Conservation (phyloP, 23 red algal species). For the Gracilaria vermiculophylla region DNA sequence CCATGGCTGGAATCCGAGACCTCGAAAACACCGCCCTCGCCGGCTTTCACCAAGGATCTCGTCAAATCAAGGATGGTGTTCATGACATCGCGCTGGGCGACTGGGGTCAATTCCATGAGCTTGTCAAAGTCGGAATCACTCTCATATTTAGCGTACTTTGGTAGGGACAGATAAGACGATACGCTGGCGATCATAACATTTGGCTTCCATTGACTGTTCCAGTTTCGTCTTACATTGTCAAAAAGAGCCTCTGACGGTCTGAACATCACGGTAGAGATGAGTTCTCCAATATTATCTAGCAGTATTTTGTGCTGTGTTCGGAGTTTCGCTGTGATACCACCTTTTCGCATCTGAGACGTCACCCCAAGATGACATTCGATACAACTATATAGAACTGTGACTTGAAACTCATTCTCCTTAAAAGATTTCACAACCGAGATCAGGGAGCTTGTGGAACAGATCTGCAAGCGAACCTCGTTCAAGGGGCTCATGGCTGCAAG, state of each 20-base stretch:
- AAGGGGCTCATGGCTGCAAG: not conserved
- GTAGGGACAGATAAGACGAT: not conserved
- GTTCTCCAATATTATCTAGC: not conserved
- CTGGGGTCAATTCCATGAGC: not conserved
- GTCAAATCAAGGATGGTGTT: not conserved
- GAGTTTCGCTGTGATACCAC: not conserved
- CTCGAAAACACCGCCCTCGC: not conserved
- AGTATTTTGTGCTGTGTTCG: not conserved
- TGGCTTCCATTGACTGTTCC: not conserved
- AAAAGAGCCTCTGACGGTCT: not conserved
- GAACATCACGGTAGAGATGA: not conserved
- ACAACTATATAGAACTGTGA: not conserved
- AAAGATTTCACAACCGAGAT: not conserved
- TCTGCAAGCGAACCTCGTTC: constrained; percentile 15
- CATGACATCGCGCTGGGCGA: not conserved
- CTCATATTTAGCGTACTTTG: not conserved
- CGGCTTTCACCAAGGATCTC: not conserved
- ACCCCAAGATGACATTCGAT: not conserved
- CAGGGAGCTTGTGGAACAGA: not conserved
- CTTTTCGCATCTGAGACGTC: not conserved
- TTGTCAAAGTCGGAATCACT: not conserved
- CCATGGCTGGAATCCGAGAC: no score
- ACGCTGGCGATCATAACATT: not conserved
- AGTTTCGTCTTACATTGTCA: not conserved
- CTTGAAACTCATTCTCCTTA: not conserved